Evolutionary conservation across 177 flowering plant genomes (phyloP), one percentile per base, ranked within the genome.

Genomic region (Tripterygium wilfordii): DNA sequence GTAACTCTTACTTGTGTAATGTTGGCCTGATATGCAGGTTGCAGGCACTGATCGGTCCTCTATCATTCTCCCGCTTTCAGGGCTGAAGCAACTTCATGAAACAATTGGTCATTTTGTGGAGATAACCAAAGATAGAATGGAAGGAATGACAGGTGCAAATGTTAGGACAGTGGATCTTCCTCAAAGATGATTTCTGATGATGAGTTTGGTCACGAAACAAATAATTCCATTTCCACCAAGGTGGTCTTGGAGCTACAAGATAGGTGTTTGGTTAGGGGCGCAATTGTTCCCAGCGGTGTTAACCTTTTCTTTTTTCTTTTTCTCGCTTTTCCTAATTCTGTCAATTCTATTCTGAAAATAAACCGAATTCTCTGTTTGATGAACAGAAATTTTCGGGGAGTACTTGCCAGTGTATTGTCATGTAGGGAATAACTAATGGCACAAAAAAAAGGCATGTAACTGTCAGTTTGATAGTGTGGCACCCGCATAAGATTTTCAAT

Each of bases 21-120:
- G 42, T 18, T 16, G 14, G 52, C 28, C 25, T 17, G 15, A 41
- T 57, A n/a, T 70, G 53, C 76, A 91, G 98, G 98, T 91, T 48
- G 91, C 95, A 42, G 98, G 98, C n/a, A 67, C 96, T 20, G 98
- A 91, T 58, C 77, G 98, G 23, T 91, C 98, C 9, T 91, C 98
- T 39, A 91, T 91, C 52, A 91, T 91, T 54, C 92, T 91, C 38
- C 98, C 98, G 6, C 62, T 91, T 26, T 85, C 98, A 12, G 98
- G 95, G 20, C 68, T 91, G 58, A 91, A 77, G 62, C 95, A 83
- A 67, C 85, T 88, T 40, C 73, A 91, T 56, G 96, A 91, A 66
- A 82, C 85, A 76, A 71, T 88, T 33, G 95, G 95, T 58, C 96
- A 91, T 54, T 88, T 91, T 55, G 96, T 85, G 57, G 98, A 91